Base-by-base conservation (phyloP, 768 basidiomycete species). In the Chlorophyllum brunneum region DNA sequence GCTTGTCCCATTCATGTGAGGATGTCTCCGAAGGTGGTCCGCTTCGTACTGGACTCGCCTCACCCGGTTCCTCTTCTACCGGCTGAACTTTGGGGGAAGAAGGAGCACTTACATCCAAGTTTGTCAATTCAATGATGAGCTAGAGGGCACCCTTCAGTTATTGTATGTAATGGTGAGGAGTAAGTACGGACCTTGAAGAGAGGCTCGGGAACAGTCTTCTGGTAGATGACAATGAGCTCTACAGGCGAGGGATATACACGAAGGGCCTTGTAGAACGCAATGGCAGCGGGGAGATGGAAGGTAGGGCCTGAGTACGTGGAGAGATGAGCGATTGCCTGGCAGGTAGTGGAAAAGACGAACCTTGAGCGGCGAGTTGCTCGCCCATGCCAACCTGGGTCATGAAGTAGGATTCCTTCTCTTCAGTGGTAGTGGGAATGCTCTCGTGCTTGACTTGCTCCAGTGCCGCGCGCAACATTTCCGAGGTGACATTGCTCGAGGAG, bases 191-290 rank as follows among this genome's bases (percentile, higher is more conserved):
- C 86, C 73, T 91, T 88, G 73, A 92, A 92, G 43, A 93, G 74
- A 31, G 83, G 77, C 23, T 81, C 78, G 2, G 92, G 88, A 26
- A 95, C 83, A 29, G 92, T 94, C 70, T 88, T 88, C 71, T 98
- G 85, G 63, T 97, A 95, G 56, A 98, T 95, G 67, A 88, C 82
- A 61, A 99, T 87, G 59, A 98, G 82, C 68, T 98, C 97, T 27
- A 92, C 83, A 0, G 95, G 92, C 26, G 89, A 83, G 44, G 97
- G 97, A 72, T 99, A 99, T 30, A 97, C 93, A 49, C 88, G 79
- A 54, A 98, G 83, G 1, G 93, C 95, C 44, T 92, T 82, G 80
- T 85, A 99, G 81, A 98, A 98, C 36, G 85, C 81, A 64, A 91
- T 68, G 36, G 97, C 95, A 16, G 95, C 86, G 9, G 84, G 78